Evolutionary conservation across 2,329 filamentous ascomycete species (phyloP), one percentile per base, ranked within the genome.

Genomic region (Sporothrix phasma): DNA sequence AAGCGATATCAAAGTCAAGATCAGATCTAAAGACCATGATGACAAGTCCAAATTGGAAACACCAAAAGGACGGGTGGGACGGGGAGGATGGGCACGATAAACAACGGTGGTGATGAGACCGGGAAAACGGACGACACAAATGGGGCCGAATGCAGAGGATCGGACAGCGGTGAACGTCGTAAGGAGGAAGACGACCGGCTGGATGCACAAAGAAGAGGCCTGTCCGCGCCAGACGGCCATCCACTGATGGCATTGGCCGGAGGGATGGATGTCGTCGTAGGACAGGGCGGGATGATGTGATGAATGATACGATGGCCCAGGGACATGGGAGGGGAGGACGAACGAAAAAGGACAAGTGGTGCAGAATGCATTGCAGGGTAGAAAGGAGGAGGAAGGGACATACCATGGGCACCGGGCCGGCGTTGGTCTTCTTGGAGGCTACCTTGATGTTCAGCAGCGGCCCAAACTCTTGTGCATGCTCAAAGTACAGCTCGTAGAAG

Each of bases 401-500:
- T 78, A 92, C 89, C 93, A 99, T 97, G 5, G 92, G 79, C 19
- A 99, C 90, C 24, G 84, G 83, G 0, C 88, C 89, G 8, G 86
- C 87, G 68, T 78, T 89, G n/a, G 89, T 91, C 74, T 86, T 92
- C 74, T 90, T 94, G 63, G 83, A 83, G 2, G 88, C 87, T 63
- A 96, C 86, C 75, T 97, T 97, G 71, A 99, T 77, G 70, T 92
- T 94, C 68, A 99, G 80, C 51, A 96, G 79, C 1, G 92, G 89
- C 1, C 89, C 93, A 73, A 88, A 89, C 72, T 96, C 87, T 65
- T 96, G 89, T 11, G 95, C 94, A 73, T 99, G 92, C 70, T 96
- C 89, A 74, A 97, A 95, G 77, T 99, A 99, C 65, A 99, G 79
- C 83, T 99, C 94, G 76, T 97, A 99, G 76, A 99, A 99, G 66